Evolutionary conservation across 2,329 filamentous ascomycete genomes (phyloP), one percentile per base, ranked within the genome.

Genomic region (Zalaria obscura): DNA sequence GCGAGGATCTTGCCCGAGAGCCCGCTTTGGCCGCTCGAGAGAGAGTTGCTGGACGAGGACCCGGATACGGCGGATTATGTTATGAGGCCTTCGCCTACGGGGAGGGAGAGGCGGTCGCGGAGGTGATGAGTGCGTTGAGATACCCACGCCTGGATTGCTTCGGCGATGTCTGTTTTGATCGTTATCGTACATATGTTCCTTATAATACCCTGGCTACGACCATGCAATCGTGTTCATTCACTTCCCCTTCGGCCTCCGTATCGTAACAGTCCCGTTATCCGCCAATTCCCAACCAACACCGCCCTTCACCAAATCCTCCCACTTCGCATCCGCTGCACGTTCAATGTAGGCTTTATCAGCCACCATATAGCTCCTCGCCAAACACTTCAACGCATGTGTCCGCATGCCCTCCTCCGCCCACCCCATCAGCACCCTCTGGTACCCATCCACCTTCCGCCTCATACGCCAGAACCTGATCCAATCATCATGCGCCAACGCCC

Each of bases 261-360:
- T 35, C 27, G 39, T 29, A 8, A 44, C 39, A 4, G 32, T 35
- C 35, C 74, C 79, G 39, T 52, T 51, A 26, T 65, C 65, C 34
- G 84, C 78, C 52, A 84, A 65, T 54, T 87, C 76, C 91, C 91
- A 98, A 0, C 87, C 87, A 1, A 96, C 81, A 3, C 78, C 78
- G 54, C 84, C 77, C 48, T 74, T 67, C 29, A 73, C 69, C 54
- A 96, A 63, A 39, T 76, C 75, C 7, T 75, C 68, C 87, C 89
- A 98, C n/a, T 63, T 67, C 50, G 73, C 68, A 38, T 76, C 77
- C 4, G 82, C 72, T 43, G 75, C 71, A 55, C 69, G 72, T 62
- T 91, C 83, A 39, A 94, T 62, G 58, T 80, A 85, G 3, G 56
- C 57, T 44, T 73, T 60, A 40, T 86, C 83, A 5, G 86, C 79